Conservation (phyloP, 2,329 filamentous ascomycete species). For the Ascochyta rabiei region DNA sequence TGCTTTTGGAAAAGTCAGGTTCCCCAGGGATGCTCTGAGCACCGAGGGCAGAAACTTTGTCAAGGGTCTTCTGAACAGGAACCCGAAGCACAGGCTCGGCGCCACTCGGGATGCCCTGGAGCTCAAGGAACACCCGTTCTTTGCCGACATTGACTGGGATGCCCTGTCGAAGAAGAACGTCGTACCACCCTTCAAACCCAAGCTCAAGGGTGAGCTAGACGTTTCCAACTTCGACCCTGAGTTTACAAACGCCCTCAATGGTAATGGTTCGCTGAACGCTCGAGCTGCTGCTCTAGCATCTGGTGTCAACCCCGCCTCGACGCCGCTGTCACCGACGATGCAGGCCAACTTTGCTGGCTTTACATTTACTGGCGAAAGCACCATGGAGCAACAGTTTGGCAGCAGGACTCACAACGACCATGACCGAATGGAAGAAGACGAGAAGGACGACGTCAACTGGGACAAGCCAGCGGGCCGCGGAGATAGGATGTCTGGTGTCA, state of each 20-base stretch:
- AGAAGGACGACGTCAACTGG: conserved; percentile 51
- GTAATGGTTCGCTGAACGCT: conserved; percentile 84
- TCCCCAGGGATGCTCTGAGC: conserved; percentile 91
- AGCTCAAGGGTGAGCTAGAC: conserved; percentile 92
- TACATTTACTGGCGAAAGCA: conserved; percentile 98
- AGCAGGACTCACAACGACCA: conserved; percentile 46
- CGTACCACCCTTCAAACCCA: conserved; percentile 96
- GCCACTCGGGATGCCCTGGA: conserved; percentile 91
- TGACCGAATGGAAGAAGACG: conserved; percentile 55
- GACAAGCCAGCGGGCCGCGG: conserved; percentile 49
- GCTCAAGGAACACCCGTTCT: conserved; percentile 93
- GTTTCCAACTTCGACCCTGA: conserved; percentile 99
- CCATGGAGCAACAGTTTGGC: conserved; percentile 80
- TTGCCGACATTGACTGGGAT: conserved; percentile 91
- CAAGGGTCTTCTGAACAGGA: conserved; percentile 94
- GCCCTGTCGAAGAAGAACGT: conserved; percentile 88
- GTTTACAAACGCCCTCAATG: conserved; percentile 92
- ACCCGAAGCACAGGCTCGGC: conserved; percentile 92
- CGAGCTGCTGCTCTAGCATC: conserved; percentile 84
- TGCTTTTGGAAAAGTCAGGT: conserved; percentile 96
- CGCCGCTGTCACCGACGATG: conserved; percentile 90
- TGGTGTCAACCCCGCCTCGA: conserved; percentile 82
- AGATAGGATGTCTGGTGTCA: conserved; percentile 60
- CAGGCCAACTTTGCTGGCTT: conserved; percentile 99
- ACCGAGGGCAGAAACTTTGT: conserved; percentile 97